These are phyloP conservation scores for Gomphus bonarii DNA, from an alignment of 1,284 basidiomycete genomes.

Conservation along the genomic window DNA sequence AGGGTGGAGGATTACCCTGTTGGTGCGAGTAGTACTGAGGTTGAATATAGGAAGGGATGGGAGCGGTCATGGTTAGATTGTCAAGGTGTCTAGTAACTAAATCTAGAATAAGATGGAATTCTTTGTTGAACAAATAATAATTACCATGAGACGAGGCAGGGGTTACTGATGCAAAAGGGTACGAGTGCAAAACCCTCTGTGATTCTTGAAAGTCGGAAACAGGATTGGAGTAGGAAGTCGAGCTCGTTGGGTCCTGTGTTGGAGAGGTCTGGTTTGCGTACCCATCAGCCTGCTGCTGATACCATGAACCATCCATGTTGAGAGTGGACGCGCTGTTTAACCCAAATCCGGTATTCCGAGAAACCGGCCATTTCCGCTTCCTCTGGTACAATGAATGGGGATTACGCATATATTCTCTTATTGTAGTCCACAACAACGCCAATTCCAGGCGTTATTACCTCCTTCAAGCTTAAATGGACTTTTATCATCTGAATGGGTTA, in stretches of 20 bases:
- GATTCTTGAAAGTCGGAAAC: conserved; percentile 36
- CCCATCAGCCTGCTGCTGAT: neutral
- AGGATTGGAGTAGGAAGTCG: neutral
- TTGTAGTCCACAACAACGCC: too few relatives aligned
- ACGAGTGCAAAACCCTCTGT: conserved; percentile 49
- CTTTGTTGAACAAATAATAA: conserved; percentile 13
- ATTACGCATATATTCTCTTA: too few relatives aligned
- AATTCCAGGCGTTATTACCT: too few relatives aligned
- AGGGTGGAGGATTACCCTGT: conserved; percentile 38
- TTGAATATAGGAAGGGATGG: conserved; percentile 51
- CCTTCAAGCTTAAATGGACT: too few relatives aligned
- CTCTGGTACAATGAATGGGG: too few relatives aligned
- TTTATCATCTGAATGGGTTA: too few relatives aligned
- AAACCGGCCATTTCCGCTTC: neutral
- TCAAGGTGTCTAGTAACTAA: conserved; percentile 50
- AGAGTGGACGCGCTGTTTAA: neutral
- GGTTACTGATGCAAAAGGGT: conserved; percentile 60
- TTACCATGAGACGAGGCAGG: conserved; percentile 53
- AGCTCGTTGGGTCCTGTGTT: neutral
- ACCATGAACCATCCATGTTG: conserved; percentile 5
- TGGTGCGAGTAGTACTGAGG: conserved; percentile 42
- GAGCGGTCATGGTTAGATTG: conserved; percentile 42
- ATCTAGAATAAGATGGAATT: neutral
- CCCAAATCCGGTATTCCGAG: neutral
- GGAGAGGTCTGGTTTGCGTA: conserved; percentile 2